Conservation (phyloP, 2,329 filamentous ascomycete species). For the Domatiomyces catenatus region DNA sequence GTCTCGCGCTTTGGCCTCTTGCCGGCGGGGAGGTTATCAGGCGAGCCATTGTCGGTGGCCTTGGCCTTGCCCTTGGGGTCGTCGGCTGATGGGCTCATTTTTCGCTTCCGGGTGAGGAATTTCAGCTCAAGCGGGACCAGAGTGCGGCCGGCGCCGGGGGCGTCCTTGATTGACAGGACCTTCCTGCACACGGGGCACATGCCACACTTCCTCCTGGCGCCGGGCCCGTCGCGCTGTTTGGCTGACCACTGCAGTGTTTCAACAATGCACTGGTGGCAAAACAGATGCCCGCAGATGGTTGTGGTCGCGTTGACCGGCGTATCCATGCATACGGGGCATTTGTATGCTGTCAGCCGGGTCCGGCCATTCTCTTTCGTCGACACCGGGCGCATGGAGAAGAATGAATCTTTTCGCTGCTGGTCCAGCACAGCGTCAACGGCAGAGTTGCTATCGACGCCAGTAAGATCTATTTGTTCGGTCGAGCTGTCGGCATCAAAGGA, state of each 20-base stretch:
- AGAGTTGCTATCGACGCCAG: slow-evolving; percentile 27
- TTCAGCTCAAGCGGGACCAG: slow-evolving; percentile 15
- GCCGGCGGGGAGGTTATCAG: not conserved
- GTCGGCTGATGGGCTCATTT: not conserved
- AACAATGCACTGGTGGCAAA: slow-evolving; percentile 48
- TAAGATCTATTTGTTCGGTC: slow-evolving; percentile 37
- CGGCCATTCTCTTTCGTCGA: slow-evolving; percentile 17
- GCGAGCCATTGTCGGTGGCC: not conserved
- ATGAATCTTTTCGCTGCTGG: slow-evolving; percentile 38
- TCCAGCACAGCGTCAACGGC: slow-evolving; percentile 32
- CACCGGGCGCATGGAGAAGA: slow-evolving; percentile 26
- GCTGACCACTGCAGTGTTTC: slow-evolving; percentile 44
- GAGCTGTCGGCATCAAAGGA: not conserved
- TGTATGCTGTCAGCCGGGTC: slow-evolving; percentile 33
- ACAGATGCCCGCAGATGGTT: slow-evolving; percentile 47
- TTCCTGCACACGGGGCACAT: slow-evolving; percentile 33
- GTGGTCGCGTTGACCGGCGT: slow-evolving; percentile 43
- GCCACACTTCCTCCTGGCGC: slow-evolving; percentile 21
- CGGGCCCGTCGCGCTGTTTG: slow-evolving; percentile 29
- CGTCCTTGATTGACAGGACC: slow-evolving; percentile 24
- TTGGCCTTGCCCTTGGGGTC: not conserved
- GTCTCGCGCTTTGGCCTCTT: not conserved
- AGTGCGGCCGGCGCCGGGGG: slow-evolving; percentile 16
- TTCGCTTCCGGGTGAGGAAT: not conserved
- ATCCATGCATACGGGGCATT: slow-evolving; percentile 51